A percentile compares a stretch with the other conserved stretches of the same genome.
Evolutionary conservation across 2,329 filamentous ascomycete species (phyloP).

Genomic region (Albophoma yamanashiensis): DNA sequence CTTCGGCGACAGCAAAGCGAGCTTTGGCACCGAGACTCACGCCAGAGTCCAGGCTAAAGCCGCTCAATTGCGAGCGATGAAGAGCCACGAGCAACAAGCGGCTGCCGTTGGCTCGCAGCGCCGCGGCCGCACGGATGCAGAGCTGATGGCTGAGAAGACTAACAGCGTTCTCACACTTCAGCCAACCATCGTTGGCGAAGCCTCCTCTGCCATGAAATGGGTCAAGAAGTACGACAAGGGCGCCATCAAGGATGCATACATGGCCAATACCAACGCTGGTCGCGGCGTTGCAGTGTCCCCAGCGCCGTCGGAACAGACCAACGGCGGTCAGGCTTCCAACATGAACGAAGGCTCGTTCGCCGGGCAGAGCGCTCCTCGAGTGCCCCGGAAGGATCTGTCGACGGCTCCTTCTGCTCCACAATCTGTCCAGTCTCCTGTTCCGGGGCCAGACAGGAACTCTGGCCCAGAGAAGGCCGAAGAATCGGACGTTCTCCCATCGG

Average conservation of each 20-base stretch:
- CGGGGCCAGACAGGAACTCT: neutral
- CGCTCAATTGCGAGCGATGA: constrained; percentile 64
- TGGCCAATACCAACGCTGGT: constrained; percentile 63
- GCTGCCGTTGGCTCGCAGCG: constrained; percentile 29
- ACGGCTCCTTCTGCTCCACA: constrained; percentile 3
- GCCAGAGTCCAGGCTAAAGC: constrained; percentile 89
- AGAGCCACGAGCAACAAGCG: constrained; percentile 46
- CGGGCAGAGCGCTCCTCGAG: constrained; percentile 19
- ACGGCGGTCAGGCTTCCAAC: constrained; percentile 9
- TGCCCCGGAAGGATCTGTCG: constrained; percentile 28
- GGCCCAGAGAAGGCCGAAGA: constrained; percentile 3
- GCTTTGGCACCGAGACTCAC: constrained; percentile 82
- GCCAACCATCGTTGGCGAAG: constrained; percentile 73
- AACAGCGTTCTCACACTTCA: constrained; percentile 85
- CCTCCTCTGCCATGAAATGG: constrained; percentile 94
- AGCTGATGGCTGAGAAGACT: constrained; percentile 58
- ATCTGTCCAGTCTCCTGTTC: neutral
- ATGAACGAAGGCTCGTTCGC: neutral
- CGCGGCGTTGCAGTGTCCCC: constrained; percentile 40
- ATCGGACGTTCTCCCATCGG: neutral
- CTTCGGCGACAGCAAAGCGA: constrained; percentile 59
- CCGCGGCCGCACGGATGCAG: constrained; percentile 45
- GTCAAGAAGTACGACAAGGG: constrained; percentile 91
- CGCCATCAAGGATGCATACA: constrained; percentile 73
- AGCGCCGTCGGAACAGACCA: constrained; percentile 22